These are phyloP conservation scores for Neophaeococcomyces mojaviensis DNA, from an alignment of 2,329 filamentous ascomycete genomes.

Conservation along the genomic window DNA sequence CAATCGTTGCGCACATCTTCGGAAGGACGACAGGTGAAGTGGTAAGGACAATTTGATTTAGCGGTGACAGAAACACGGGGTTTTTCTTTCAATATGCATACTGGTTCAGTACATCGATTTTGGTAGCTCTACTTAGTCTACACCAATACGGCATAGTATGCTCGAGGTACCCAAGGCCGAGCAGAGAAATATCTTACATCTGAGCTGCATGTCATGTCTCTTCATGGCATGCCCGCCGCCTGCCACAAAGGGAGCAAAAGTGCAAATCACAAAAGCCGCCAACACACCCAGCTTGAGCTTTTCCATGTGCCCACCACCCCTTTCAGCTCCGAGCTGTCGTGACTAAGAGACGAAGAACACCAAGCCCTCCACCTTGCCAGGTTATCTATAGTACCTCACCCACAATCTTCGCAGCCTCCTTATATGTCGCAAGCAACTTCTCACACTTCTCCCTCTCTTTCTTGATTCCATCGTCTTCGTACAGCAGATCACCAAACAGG, in stretches of 20 bases:
- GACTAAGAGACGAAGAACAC: background rate
- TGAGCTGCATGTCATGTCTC: background rate
- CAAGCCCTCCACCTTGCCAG: too few species aligned
- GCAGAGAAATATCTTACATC: conserved; percentile 6
- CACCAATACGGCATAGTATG: background rate
- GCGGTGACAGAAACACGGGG: too few species aligned
- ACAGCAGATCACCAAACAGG: conserved; percentile 84
- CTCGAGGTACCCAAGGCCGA: conserved; percentile 1
- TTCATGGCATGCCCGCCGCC: background rate
- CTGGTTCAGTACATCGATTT: too few species aligned
- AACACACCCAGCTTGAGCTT: background rate
- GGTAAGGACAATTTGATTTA: too few species aligned
- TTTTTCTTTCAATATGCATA: too few species aligned
- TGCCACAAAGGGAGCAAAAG: background rate
- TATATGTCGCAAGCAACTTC: conserved; percentile 88
- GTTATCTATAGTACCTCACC: conserved; percentile 72
- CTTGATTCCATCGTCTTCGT: conserved; percentile 96
- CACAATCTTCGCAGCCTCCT: conserved; percentile 95
- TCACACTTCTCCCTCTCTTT: conserved; percentile 98
- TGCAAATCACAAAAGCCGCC: background rate
- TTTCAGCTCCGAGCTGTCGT: too few species aligned
- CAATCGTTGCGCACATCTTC: too few species aligned
- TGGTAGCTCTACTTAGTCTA: background rate
- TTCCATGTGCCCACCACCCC: background rate
- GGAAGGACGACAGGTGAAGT: too few species aligned